Percentiles rank a stretch among this genome's conserved stretches.
phyloP scores from a whole-genome alignment of 257 asterid genomes.

The Eucommia ulmoides region DNA sequence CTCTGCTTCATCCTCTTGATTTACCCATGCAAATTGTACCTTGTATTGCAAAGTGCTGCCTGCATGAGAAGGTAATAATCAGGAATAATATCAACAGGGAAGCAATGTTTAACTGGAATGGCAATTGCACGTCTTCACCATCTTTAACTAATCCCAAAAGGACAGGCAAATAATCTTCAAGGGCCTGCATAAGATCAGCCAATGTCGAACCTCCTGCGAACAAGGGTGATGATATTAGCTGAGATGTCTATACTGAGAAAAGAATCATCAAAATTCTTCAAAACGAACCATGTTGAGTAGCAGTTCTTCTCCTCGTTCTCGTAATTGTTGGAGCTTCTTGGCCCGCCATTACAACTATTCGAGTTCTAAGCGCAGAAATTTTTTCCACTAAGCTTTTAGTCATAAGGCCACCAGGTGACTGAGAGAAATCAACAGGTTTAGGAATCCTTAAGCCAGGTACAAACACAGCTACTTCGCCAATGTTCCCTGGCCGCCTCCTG shows the following conservation, averaged over 20 bases:
- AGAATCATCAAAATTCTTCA: not conserved
- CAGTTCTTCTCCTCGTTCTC: conserved; percentile 71
- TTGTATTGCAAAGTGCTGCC: conserved; percentile 85
- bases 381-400: conserved; percentile 64
- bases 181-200: conserved; percentile 90
- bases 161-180: conserved; percentile 88
- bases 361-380: conserved; percentile 84
- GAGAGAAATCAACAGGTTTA: conserved; percentile 70
- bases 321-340: conserved; percentile 94
- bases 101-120: not conserved
- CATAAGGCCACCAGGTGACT: conserved; percentile 40
- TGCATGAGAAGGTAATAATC: conserved; percentile 16
- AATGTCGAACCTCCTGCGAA: conserved; percentile 78
- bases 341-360: conserved; percentile 87
- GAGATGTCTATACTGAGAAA: no score
- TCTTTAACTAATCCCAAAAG: conserved; percentile 89
- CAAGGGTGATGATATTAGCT: no score
- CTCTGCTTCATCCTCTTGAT: conserved; percentile 98
- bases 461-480: conserved; percentile 82
- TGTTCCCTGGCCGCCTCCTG: conserved; percentile 78
- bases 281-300: conserved; percentile 85
- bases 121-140: conserved; percentile 33
- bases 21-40: conserved; percentile 84
- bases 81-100: not conserved
- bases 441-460: conserved; percentile 93